These are phyloP conservation scores for Ambrosia artemisiifolia DNA, from an alignment of 129 eudicot species.

Conservation along the genomic window DNA sequence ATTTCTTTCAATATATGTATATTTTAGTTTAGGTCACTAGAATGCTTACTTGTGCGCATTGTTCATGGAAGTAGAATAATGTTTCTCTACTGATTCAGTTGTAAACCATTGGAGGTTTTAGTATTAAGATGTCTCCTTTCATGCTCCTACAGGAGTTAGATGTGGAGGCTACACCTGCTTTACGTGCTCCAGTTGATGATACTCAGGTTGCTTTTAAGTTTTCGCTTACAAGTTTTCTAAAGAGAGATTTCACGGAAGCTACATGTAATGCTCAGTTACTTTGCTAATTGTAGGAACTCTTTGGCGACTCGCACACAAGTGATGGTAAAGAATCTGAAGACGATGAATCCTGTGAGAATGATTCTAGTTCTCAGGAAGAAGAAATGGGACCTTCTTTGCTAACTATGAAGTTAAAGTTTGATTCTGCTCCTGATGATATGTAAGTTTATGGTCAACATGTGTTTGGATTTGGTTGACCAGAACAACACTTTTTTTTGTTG, in stretches of 20 bases:
- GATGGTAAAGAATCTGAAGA: conserved; percentile 30
- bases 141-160: conserved; percentile 37
- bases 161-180: conserved; percentile 51
- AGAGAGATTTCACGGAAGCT: neutral
- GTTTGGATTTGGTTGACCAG: neutral
- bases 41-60: neutral
- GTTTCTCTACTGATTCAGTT: neutral
- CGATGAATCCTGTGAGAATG: conserved; percentile 38
- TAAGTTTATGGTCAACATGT: conserved; percentile 21
- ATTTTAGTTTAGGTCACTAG: no score
- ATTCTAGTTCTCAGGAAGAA: conserved; percentile 52
- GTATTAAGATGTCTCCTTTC: conserved; percentile 12
- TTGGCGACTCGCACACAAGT: conserved; percentile 54
- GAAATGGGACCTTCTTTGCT: conserved; percentile 64
- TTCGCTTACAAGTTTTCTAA: neutral
- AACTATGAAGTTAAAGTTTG: conserved; percentile 68
- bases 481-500: neutral
- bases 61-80: no score
- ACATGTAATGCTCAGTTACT: neutral
- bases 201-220: conserved; percentile 58
- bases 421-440: conserved; percentile 84
- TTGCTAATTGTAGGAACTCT: conserved; percentile 65
- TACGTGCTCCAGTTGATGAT: conserved; percentile 70
- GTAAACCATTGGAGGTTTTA: neutral
- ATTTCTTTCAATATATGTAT: no score